Evolutionary conservation across 1,139 yeast genomes (phyloP).

Genomic region (Debaryomyces nepalensis): DNA sequence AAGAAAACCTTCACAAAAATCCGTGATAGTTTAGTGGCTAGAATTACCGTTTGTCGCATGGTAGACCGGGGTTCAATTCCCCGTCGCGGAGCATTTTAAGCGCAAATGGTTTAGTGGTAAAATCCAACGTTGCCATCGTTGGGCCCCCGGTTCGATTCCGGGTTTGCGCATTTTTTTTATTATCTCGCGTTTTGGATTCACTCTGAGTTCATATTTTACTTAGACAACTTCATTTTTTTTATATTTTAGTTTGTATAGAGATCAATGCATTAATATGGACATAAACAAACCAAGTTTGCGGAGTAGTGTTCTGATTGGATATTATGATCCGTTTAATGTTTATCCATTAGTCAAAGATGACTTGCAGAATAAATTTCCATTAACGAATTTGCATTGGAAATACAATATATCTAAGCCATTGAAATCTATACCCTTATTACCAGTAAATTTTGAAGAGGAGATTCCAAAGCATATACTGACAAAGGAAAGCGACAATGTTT

Average conservation of each 20-base stretch:
- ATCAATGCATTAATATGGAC: slow-evolving; percentile 14
- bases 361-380: slow-evolving; percentile 58
- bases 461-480: slow-evolving; percentile 39
- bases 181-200: background rate
- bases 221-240: background rate
- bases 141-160: slow-evolving; percentile 25
- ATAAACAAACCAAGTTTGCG: slow-evolving; percentile 17
- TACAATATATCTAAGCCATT: slow-evolving; percentile 57
- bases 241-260: background rate
- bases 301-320: slow-evolving; percentile 57
- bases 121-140: slow-evolving; percentile 24
- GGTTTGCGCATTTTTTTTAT: slow-evolving; percentile 21
- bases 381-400: slow-evolving; percentile 83
- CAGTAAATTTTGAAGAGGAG: slow-evolving; percentile 66
- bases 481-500: slow-evolving; percentile 44
- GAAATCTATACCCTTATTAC: slow-evolving; percentile 68
- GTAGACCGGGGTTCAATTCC: slow-evolving; percentile 74
- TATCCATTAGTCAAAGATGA: slow-evolving; percentile 59
- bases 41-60: slow-evolving; percentile 58
- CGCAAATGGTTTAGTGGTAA: slow-evolving; percentile 23
- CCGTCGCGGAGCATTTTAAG: slow-evolving; percentile 57
- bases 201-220: background rate
- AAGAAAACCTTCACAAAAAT: slow-evolving; percentile 14
- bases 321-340: slow-evolving; percentile 83
- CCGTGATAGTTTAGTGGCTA: slow-evolving; percentile 54